These are phyloP conservation scores for Xylariaceae sp. DNA, from an alignment of 2,329 filamentous ascomycete genomes.

Conservation along the genomic window DNA sequence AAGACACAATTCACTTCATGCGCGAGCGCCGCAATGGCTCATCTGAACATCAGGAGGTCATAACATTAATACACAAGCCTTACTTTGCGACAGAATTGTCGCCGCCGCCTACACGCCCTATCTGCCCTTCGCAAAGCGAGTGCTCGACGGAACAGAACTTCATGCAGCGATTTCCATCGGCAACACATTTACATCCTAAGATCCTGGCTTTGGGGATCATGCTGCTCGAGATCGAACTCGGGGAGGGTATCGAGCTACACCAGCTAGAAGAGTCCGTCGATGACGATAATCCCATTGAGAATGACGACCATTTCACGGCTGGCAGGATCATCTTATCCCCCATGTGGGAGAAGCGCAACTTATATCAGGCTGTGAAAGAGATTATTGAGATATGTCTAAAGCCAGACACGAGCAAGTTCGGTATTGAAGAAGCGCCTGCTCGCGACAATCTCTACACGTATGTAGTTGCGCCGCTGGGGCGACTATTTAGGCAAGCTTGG, in stretches of 20 bases:
- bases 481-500: background rate
- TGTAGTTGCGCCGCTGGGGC: no score
- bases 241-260: background rate
- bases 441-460: no score
- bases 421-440: no score
- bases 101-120: no score
- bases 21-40: background rate
- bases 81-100: no score
- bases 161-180: background rate
- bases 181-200: background rate
- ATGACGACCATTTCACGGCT: conserved; percentile 1
- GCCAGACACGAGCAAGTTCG: no score
- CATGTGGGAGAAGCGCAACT: no score
- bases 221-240: conserved; percentile 1
- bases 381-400: no score
- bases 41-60: background rate
- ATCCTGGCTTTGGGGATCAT: conserved; percentile 1
- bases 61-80: background rate
- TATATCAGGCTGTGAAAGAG: no score
- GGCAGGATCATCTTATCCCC: background rate
- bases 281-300: background rate
- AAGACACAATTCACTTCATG: conserved; percentile 1
- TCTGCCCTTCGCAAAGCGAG: no score
- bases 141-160: no score
- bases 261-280: background rate